These are phyloP conservation scores for Microdochium paspali DNA, from an alignment of 2,329 filamentous ascomycete genomes.

Conservation along the genomic window DNA sequence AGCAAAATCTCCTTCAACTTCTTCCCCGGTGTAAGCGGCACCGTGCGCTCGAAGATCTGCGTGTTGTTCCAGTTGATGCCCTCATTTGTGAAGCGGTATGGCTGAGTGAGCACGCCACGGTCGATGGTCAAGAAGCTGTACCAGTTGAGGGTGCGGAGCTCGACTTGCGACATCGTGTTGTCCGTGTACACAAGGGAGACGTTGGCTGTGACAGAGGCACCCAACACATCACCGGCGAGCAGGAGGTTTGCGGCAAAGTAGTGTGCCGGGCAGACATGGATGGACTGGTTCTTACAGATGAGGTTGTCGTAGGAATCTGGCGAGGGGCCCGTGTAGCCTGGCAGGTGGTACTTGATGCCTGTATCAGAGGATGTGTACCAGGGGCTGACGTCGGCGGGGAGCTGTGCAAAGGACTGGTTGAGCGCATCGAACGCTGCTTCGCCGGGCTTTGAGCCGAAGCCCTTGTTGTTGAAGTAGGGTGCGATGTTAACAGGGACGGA, in stretches of 20 bases:
- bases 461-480: constrained; percentile 35
- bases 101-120: constrained; percentile 33
- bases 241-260: constrained; percentile 34
- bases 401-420: constrained; percentile 30
- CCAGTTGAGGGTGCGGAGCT: constrained; percentile 33
- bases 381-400: constrained; percentile 15
- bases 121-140: constrained; percentile 33
- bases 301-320: constrained; percentile 27
- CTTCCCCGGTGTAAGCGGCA: constrained; percentile 25
- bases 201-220: constrained; percentile 26
- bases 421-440: constrained; percentile 33
- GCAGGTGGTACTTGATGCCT: constrained; percentile 30
- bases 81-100: constrained; percentile 27
- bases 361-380: constrained; percentile 28
- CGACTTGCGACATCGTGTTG: constrained; percentile 24
- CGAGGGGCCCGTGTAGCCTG: constrained; percentile 27
- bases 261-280: constrained; percentile 18
- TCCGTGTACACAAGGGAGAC: constrained; percentile 32
- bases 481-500: constrained; percentile 22
- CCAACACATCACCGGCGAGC: constrained; percentile 28
- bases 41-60: constrained; percentile 35
- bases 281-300: constrained; percentile 28
- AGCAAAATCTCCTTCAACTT: constrained; percentile 27
- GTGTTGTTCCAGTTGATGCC: constrained; percentile 30
- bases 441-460: constrained; percentile 30